These are phyloP conservation scores for Coccomyxa subellipsoidea DNA, from an alignment of 163 green algal genomes.

Conservation along the genomic window DNA sequence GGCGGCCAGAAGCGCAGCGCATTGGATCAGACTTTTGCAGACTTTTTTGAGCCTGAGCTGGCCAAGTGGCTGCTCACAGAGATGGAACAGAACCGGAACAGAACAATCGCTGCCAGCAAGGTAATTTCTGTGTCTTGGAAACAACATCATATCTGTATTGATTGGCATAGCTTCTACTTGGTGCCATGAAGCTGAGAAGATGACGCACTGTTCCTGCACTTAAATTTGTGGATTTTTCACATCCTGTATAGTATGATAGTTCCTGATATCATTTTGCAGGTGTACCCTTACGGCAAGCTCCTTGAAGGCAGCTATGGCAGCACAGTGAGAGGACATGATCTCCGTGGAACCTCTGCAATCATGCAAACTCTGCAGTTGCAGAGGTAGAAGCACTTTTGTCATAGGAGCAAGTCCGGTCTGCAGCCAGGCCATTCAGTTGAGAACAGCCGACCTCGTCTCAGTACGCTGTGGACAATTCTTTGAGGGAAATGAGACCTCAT, in stretches of 20 bases:
- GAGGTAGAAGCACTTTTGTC: not conserved
- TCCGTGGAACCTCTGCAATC: not conserved
- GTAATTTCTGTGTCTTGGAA: not conserved
- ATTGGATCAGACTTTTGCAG: not conserved
- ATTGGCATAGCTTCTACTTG: not conserved
- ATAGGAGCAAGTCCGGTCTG: too few relatives aligned
- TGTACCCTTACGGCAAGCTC: not conserved
- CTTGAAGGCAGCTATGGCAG: not conserved
- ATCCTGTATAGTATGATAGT: too few relatives aligned
- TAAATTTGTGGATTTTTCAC: too few relatives aligned
- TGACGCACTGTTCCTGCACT: too few relatives aligned
- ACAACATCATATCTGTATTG: not conserved
- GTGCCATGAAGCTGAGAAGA: too few relatives aligned
- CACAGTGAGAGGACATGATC: not conserved
- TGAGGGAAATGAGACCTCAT: too few relatives aligned
- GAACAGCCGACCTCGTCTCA: too few relatives aligned
- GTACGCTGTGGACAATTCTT: too few relatives aligned
- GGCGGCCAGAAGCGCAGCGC: slow-evolving; percentile 24
- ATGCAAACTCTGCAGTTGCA: not conserved
- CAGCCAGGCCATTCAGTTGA: too few relatives aligned
- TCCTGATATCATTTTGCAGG: not conserved
- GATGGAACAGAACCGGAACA: slow-evolving; percentile 69
- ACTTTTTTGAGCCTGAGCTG: slow-evolving; percentile 46
- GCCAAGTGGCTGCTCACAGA: slow-evolving; percentile 65
- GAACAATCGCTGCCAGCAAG: slow-evolving; percentile 31